A percentile compares a stretch with the other conserved stretches of the same genome.
phyloP scores from a whole-genome alignment of 169 alveolate species.

The Babesia caballi region DNA sequence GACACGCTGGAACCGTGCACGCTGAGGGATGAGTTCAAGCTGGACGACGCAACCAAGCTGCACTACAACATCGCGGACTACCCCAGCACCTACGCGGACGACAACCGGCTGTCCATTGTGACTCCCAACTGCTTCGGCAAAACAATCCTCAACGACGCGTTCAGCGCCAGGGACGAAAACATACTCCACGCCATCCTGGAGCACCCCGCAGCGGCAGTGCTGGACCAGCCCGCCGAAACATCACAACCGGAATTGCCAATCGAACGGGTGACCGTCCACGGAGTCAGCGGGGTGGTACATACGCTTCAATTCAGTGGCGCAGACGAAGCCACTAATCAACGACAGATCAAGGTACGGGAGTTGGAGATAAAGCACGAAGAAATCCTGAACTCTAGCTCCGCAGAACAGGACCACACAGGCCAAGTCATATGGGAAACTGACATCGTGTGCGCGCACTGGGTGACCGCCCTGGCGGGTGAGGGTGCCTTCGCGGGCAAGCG shows the following conservation, averaged over 20 bases:
- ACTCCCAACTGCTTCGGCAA: conserved; percentile 60
- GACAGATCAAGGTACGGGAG: conserved; percentile 35
- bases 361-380: conserved; percentile 24
- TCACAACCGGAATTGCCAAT: neutral
- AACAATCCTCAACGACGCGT: conserved; percentile 68
- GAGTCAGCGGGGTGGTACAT: conserved; percentile 8
- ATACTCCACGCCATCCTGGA: conserved; percentile 67
- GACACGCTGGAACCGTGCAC: neutral
- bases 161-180: conserved; percentile 62
- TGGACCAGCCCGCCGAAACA: conserved; percentile 8
- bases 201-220: conserved; percentile 63
- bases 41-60: conserved; percentile 10
- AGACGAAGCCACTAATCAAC: no score
- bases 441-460: conserved; percentile 66
- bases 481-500: conserved; percentile 44
- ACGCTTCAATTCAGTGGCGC: neutral
- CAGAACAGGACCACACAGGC: conserved; percentile 66
- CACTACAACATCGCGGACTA: conserved; percentile 13
- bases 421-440: conserved; percentile 75
- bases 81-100: conserved; percentile 4
- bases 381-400: conserved; percentile 27
- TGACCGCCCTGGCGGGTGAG: conserved; percentile 31
- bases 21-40: neutral
- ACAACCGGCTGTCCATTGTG: conserved; percentile 49
- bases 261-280: conserved; percentile 1